Evolutionary conservation across 78 protist genomes (phyloP), one percentile per base, ranked within the genome.

Genomic region (Pigoraptor vietnamica): DNA sequence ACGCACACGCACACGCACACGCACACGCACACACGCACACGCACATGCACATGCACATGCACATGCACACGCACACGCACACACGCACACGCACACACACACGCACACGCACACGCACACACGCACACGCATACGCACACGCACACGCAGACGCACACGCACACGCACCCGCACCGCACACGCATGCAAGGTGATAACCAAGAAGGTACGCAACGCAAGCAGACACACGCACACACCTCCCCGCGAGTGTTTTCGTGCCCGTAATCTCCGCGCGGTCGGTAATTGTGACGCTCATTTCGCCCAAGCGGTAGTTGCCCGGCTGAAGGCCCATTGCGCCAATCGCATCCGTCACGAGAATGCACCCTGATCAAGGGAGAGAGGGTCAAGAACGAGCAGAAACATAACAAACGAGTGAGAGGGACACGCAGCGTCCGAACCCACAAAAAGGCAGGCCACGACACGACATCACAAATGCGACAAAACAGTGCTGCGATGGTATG

Each of bases 281-380:
- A n/a, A 91, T 25, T 2, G 23, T 34, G 25, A 40, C 86, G 0
- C 23, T 34, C 86, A 81, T 82, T 2, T 83, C 87, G 33, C 93
- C 93, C 23, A 91, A 82, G 6, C 55, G 32, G 86, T 91, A 82
- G 9, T 33, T 9, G 48, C 93, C 93, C 0, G 91, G 89, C 0
- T 67, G 81, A 48, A 92, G 56, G 24, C 93, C 93, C 93, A 92
- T 92, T 0, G 93, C 93, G 0, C 2, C 40, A 1, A 86, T 92
- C 24, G 93, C 90, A 36, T 92, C 93, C 0, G 93, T 92, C 24
- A 92, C 48, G 0, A 92, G 90, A 24, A 92, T 87, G 40, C 86
- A 55, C 37, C 93, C 93, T 37, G 6, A 34, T 1, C 0, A 1
- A 29, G 1, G 34, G 87, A 82, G n/a, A 34, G 19, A 82, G 14